phyloP scores from a whole-genome alignment of 306 rosid genomes.

The Oemleria cerasiformis region DNA sequence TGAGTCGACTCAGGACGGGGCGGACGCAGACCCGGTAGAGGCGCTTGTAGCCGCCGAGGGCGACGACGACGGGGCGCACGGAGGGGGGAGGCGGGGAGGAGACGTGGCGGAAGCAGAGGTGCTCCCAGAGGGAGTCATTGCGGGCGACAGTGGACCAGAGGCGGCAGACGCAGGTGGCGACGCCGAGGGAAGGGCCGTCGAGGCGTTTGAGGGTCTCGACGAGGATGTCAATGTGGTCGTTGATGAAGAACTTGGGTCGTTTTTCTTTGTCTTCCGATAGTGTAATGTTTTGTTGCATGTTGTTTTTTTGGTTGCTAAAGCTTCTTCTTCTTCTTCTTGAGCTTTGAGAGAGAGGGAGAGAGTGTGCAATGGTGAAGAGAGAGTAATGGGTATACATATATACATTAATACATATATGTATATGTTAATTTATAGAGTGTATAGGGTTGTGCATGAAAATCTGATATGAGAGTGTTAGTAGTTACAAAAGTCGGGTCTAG shows the following conservation, averaged over 20 bases:
- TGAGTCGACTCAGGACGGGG: slow-evolving; percentile 80
- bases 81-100: slow-evolving; percentile 49
- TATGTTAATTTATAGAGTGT: neutral
- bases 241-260: slow-evolving; percentile 58
- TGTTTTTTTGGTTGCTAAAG: slow-evolving; percentile 5
- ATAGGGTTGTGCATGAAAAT: neutral
- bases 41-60: slow-evolving; percentile 87
- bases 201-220: slow-evolving; percentile 79
- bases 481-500: slow-evolving; percentile 23
- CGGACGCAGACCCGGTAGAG: slow-evolving; percentile 80
- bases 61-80: slow-evolving; percentile 52
- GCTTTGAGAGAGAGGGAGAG: slow-evolving; percentile 5
- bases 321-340: too few relatives aligned
- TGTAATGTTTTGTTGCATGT: slow-evolving; percentile 27
- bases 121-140: slow-evolving; percentile 86
- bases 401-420: neutral
- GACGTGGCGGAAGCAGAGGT: slow-evolving; percentile 81
- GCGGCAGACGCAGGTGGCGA: slow-evolving; percentile 85
- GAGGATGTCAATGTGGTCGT: slow-evolving; percentile 89
- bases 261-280: slow-evolving; percentile 31
- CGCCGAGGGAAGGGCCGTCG: slow-evolving; percentile 83
- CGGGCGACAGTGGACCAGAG: slow-evolving; percentile 68
- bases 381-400: neutral
- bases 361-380: neutral
- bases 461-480: slow-evolving; percentile 2